Base-by-base conservation (phyloP, 2,329 filamentous ascomycete species). In the Ceratocystis alfenasii region DNA sequence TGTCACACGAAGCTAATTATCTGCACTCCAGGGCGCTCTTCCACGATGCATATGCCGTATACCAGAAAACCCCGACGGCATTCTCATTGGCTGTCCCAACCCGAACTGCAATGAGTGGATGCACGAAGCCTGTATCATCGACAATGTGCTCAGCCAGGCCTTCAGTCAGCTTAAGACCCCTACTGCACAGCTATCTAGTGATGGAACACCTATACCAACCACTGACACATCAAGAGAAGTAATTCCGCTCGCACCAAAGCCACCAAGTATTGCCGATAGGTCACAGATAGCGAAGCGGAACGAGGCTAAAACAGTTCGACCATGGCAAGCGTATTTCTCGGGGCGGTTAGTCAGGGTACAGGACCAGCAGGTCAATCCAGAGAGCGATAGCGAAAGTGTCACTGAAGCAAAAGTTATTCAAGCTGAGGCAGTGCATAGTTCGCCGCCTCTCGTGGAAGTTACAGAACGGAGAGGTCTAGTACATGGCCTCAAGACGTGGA, bases 31-130 rank as follows among this genome's bases (percentile, higher is more conserved):
- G 79, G n/a, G 48, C 33, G 79, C 83, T 63, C 76, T 82, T 55
- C 74, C 78, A 2, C 78, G 81, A 63, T 87, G 85, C 74, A 80
- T 78, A 70, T 87, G 85, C 74, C 76, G 78, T 67, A 78, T 78
- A 4, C 83, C 84, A 50, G 82, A 83, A 69, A 85, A 87, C 68
- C 84, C 84, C 28, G 83, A 87, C 69, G 82, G 81, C 70, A 78
- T 78, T 25, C 74, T 87, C 48, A 78, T 86, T 62, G 81, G 82
- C 66, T 87, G 84, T 73, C 79, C 79, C 8, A 80, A 79, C 67
- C 71, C 77, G 12, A 71, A 73, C 1, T 87, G 85, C 72, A 78
- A 78, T 64, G 79, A 78, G 65, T 87, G 85, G 85, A 79, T 87
- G 67, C 85, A 87, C 70, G 79, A 83, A 66, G 80, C 84, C 59